phyloP scores from a whole-genome alignment of 2,329 filamentous ascomycete species.

The Trichoderma endophyticum region DNA sequence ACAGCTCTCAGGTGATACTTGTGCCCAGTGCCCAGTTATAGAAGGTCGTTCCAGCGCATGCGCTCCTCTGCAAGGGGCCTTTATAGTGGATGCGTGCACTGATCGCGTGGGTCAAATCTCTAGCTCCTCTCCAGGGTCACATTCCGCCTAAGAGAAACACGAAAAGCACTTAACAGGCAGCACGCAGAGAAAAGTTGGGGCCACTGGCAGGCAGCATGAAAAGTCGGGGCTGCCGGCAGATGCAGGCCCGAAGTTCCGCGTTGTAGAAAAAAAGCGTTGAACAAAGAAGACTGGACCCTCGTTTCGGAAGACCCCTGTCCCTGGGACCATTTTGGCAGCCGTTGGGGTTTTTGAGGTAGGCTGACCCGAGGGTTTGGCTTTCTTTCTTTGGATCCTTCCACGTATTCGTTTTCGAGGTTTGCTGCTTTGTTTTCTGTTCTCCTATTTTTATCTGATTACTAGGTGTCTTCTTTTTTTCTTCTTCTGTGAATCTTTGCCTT shows the following conservation, averaged over 20 bases:
- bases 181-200: not conserved
- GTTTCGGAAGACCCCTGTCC: slow-evolving; percentile 6
- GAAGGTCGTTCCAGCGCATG: slow-evolving; percentile 5
- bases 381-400: slow-evolving; percentile 2
- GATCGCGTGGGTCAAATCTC: not conserved
- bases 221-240: slow-evolving; percentile 8
- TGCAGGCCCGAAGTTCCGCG: not conserved
- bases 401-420: not conserved
- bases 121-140: slow-evolving; percentile 7
- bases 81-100: slow-evolving; percentile 10
- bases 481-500: not conserved
- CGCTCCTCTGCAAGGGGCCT: not conserved
- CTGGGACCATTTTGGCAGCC: not conserved
- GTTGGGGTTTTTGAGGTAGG: not conserved
- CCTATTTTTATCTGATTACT: not conserved
- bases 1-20: slow-evolving; percentile 5
- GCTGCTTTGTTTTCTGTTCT: not conserved
- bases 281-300: not conserved
- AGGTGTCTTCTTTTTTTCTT: slow-evolving; percentile 1
- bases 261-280: not conserved
- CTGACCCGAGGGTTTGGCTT: not conserved
- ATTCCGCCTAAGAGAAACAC: not conserved
- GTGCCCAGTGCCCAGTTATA: not conserved
- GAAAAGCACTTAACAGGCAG: not conserved
- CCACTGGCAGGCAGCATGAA: not conserved